phyloP scores from a whole-genome alignment of 331 rosid species.

The Quercus phellos region DNA sequence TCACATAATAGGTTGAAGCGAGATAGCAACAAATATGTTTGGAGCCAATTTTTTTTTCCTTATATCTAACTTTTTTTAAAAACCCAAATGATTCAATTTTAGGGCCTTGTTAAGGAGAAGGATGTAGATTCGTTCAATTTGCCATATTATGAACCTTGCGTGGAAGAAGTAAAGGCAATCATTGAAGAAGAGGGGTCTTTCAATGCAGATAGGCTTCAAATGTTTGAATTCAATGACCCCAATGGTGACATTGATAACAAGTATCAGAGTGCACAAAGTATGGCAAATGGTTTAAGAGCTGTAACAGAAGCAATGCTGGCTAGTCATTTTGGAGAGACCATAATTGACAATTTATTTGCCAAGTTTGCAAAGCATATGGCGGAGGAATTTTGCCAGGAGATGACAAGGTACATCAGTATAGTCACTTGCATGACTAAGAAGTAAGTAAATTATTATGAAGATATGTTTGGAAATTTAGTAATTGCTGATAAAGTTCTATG shows the following conservation, averaged over 20 bases:
- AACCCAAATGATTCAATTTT: neutral
- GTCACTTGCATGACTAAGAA: neutral
- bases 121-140: neutral
- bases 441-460: neutral
- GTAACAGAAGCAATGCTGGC: neutral
- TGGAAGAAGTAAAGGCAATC: neutral
- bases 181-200: neutral
- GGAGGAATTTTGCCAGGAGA: neutral
- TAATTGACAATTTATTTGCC: neutral
- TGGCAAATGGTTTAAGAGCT: neutral
- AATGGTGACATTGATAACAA: neutral
- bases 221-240: neutral
- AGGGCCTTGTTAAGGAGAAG: neutral
- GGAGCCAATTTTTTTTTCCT: neutral
- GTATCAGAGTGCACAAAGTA: neutral
- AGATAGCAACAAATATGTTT: too few relatives aligned
- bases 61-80: neutral
- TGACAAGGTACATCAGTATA: neutral
- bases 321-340: neutral
- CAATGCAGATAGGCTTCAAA: neutral
- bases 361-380: neutral
- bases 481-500: too few relatives aligned
- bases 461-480: too few relatives aligned
- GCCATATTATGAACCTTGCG: neutral
- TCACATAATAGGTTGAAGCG: too few relatives aligned